Evolutionary conservation across 208 protist genomes (phyloP).

Genomic region (Acanthamoeba healyi): DNA sequence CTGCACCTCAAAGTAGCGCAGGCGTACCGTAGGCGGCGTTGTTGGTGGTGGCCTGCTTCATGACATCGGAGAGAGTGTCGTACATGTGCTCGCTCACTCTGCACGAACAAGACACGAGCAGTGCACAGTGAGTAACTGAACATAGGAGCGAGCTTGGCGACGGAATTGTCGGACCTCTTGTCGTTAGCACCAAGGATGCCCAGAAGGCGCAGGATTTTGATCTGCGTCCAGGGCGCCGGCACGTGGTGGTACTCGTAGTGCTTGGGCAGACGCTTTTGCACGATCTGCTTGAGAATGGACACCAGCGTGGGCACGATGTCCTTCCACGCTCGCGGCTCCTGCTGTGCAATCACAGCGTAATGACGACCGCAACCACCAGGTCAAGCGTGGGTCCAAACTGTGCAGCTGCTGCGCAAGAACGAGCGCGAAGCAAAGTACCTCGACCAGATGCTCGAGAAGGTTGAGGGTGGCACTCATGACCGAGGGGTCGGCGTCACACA

Average conservation of each 20-base stretch:
- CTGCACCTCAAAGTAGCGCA: too few relatives aligned
- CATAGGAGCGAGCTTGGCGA: too few relatives aligned
- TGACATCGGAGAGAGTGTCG: conserved; percentile 91
- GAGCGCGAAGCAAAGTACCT: conserved; percentile 20
- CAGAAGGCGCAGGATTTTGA: conserved; percentile 94
- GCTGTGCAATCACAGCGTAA: neutral
- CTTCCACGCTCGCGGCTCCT: conserved; percentile 83
- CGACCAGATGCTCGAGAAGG: conserved; percentile 91
- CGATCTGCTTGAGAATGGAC: conserved; percentile 95
- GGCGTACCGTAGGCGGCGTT: conserved; percentile 92
- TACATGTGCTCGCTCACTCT: conserved; percentile 88
- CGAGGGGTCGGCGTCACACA: conserved; percentile 97
- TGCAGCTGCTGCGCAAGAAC: too few relatives aligned
- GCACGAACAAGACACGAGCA: neutral
- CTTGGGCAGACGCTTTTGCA: conserved; percentile 93
- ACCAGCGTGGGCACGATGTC: conserved; percentile 94
- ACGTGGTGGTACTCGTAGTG: conserved; percentile 97
- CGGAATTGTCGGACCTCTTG: too few relatives aligned
- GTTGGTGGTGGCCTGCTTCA: conserved; percentile 93
- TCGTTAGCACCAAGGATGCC: conserved; percentile 90
- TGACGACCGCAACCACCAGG: neutral
- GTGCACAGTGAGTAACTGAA: conserved; percentile 80
- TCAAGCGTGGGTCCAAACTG: neutral
- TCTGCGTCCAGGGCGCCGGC: conserved; percentile 98
- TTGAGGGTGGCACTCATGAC: conserved; percentile 95